Conservation (phyloP, 2,329 filamentous ascomycete genomes). For the Ploettnerulaceae sp. region DNA sequence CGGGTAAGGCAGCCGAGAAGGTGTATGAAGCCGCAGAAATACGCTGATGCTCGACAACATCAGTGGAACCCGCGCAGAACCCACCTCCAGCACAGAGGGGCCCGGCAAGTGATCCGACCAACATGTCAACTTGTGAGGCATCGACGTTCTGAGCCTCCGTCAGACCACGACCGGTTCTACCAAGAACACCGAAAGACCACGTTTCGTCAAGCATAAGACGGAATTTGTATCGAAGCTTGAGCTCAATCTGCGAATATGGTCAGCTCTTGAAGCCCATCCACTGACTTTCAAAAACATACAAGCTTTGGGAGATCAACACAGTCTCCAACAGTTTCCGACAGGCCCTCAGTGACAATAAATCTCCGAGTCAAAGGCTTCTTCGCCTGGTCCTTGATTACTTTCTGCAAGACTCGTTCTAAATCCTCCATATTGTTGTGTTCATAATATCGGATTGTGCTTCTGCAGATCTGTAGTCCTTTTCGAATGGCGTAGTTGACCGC, state of each 20-base stretch:
- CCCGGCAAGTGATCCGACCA: constrained; percentile 86
- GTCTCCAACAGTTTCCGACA: constrained; percentile 90
- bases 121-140: constrained; percentile 91
- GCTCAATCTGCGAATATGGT: constrained; percentile 57
- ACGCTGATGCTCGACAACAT: constrained; percentile 94
- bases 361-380: constrained; percentile 79
- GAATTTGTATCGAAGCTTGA: constrained; percentile 97
- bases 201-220: constrained; percentile 96
- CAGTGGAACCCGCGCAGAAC: constrained; percentile 87
- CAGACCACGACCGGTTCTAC: constrained; percentile 82
- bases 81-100: constrained; percentile 89
- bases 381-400: constrained; percentile 81
- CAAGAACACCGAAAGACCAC: constrained; percentile 93
- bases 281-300: constrained; percentile 40
- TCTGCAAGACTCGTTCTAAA: constrained; percentile 77
- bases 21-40: constrained; percentile 91
- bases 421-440: constrained; percentile 96
- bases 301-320: constrained; percentile 79
- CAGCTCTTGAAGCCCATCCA: not conserved
- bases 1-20: constrained; percentile 89
- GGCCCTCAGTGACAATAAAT: constrained; percentile 92
- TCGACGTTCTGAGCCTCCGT: constrained; percentile 98
- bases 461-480: constrained; percentile 87
- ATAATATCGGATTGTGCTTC: constrained; percentile 89
- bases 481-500: constrained; percentile 91